These are phyloP conservation scores for Acrocalymma vagum DNA, from an alignment of 2,329 filamentous ascomycete species.

Conservation along the genomic window DNA sequence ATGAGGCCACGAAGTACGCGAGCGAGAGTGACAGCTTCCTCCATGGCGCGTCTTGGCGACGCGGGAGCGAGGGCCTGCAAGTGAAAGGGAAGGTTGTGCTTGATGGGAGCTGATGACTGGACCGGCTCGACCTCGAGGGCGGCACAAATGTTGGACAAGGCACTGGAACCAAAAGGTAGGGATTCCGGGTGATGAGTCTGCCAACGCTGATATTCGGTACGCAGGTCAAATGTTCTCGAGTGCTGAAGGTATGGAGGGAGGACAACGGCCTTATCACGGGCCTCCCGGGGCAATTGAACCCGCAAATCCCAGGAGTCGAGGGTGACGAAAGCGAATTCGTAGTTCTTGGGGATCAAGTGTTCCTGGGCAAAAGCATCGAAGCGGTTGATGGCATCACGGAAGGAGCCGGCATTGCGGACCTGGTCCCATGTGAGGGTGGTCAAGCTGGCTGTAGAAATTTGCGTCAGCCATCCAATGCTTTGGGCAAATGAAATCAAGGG, in stretches of 20 bases:
- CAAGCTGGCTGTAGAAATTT: constrained; percentile 75
- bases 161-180: constrained; percentile 93
- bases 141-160: constrained; percentile 96
- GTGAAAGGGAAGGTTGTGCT: constrained; percentile 98
- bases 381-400: constrained; percentile 93
- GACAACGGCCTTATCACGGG: constrained; percentile 96
- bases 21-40: constrained; percentile 93
- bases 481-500: constrained; percentile 4
- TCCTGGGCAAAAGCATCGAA: constrained; percentile 95
- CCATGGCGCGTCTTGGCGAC: constrained; percentile 94
- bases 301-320: constrained; percentile 98
- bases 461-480: constrained; percentile 39
- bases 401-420: constrained; percentile 95
- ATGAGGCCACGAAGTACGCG: constrained; percentile 92
- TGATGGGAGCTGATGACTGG: constrained; percentile 96
- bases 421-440: constrained; percentile 99
- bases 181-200: constrained; percentile 98
- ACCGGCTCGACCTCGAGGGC: constrained; percentile 98
- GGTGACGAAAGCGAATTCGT: constrained; percentile 98
- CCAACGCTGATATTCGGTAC: constrained; percentile 98
- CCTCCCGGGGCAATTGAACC: constrained; percentile 95
- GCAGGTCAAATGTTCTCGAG: constrained; percentile 94
- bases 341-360: constrained; percentile 87
- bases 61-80: constrained; percentile 94
- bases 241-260: constrained; percentile 97